These are phyloP conservation scores for Selaginella moellendorffii DNA, from an alignment of 75 land plant species.

Conservation along the genomic window DNA sequence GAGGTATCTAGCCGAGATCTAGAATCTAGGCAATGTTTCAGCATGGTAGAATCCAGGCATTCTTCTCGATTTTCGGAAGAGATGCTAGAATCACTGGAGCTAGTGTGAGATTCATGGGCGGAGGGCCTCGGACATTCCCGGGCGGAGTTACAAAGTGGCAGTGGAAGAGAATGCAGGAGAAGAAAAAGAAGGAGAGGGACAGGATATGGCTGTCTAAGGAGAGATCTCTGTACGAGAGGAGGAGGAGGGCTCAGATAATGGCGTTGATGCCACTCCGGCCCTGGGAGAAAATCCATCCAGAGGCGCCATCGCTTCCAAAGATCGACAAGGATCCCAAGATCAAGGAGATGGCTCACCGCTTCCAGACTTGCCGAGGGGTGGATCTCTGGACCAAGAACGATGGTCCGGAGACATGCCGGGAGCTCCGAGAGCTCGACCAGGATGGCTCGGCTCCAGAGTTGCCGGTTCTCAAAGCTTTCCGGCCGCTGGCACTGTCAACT, in stretches of 20 bases:
- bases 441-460: background rate
- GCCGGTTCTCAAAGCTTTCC: background rate
- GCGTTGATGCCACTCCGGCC: constrained; percentile 52
- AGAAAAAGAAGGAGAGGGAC: constrained; percentile 72
- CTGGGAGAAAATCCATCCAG: constrained; percentile 43
- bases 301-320: constrained; percentile 32
- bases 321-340: constrained; percentile 50
- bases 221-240: constrained; percentile 65
- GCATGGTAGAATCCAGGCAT: too few relatives aligned
- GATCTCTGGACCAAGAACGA: constrained; percentile 80
- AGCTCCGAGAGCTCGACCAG: background rate
- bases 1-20: too few relatives aligned
- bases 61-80: too few relatives aligned
- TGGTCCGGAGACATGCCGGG: constrained; percentile 35
- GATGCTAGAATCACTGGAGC: too few relatives aligned
- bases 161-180: constrained; percentile 90
- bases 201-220: constrained; percentile 76
- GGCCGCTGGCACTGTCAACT: background rate
- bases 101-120: constrained; percentile 88
- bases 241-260: constrained; percentile 65
- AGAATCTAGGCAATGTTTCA: too few relatives aligned
- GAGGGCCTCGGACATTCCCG: constrained; percentile 83
- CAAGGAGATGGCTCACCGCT: constrained; percentile 59
- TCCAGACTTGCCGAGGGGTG: constrained; percentile 46
- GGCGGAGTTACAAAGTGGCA: constrained; percentile 97